A percentile compares a stretch with the other conserved stretches of the same genome.
Conservation (phyloP, 306 rosid genomes). For the Nissolia schottii region DNA sequence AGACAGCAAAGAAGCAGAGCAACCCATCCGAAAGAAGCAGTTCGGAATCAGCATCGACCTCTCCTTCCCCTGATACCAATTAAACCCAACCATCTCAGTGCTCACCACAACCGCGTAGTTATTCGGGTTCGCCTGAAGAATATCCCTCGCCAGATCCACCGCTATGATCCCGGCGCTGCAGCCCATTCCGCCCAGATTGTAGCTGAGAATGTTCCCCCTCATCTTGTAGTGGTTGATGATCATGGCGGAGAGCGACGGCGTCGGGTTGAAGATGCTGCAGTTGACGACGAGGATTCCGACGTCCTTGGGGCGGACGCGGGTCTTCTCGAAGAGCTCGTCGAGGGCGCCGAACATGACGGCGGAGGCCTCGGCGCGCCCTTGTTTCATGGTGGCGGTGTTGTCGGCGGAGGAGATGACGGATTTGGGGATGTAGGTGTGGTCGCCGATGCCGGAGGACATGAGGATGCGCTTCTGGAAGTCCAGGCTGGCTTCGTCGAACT, state of each 20-base stretch:
- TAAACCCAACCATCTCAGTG: slow-evolving; percentile 81
- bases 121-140: slow-evolving; percentile 77
- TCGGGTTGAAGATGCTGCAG: slow-evolving; percentile 96
- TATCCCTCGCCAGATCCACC: slow-evolving; percentile 76
- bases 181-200: slow-evolving; percentile 96
- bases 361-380: slow-evolving; percentile 85
- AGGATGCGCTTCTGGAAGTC: slow-evolving; percentile 65
- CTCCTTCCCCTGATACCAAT: slow-evolving; percentile 84
- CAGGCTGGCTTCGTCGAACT: slow-evolving; percentile 64
- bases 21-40: slow-evolving; percentile 92
- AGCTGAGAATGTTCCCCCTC: slow-evolving; percentile 92
- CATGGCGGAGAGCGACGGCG: slow-evolving; percentile 94
- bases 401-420: slow-evolving; percentile 46
- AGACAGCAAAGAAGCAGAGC: slow-evolving; percentile 84
- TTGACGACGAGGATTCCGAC: slow-evolving; percentile 78
- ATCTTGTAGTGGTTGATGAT: slow-evolving; percentile 95
- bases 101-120: slow-evolving; percentile 91
- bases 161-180: slow-evolving; percentile 91
- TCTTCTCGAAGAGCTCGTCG: slow-evolving; percentile 85
- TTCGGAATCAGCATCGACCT: slow-evolving; percentile 91
- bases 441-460: slow-evolving; percentile 81
- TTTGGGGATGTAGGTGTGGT: slow-evolving; percentile 80
- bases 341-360: slow-evolving; percentile 89
- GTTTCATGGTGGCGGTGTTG: slow-evolving; percentile 83
- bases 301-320: slow-evolving; percentile 75